phyloP scores from a whole-genome alignment of 2,329 filamentous ascomycete genomes.

The Exophiala dermatitidis region DNA sequence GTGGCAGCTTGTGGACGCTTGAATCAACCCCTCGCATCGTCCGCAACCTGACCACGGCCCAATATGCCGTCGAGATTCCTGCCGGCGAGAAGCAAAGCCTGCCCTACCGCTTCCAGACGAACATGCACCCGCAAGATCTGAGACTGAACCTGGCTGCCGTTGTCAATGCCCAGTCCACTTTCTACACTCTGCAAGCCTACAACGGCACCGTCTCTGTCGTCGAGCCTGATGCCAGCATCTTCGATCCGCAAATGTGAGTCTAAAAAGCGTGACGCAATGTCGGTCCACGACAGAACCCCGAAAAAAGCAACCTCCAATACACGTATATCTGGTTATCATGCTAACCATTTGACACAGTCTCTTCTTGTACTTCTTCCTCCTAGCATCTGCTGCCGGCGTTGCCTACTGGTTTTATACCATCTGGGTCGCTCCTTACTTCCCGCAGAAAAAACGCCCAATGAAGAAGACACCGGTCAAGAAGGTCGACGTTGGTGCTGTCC shows the following conservation, averaged over 20 bases:
- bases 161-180: conserved; percentile 45
- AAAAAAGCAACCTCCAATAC: too few species aligned
- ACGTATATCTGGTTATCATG: too few species aligned
- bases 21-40: conserved; percentile 55
- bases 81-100: conserved; percentile 56
- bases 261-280: background rate
- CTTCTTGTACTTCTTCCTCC: conserved; percentile 93
- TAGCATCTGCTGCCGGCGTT: conserved; percentile 67
- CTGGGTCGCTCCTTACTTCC: conserved; percentile 94
- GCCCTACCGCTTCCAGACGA: conserved; percentile 74
- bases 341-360: conserved; percentile 53
- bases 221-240: conserved; percentile 81
- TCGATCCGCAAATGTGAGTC: conserved; percentile 89
- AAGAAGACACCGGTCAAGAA: conserved; percentile 62
- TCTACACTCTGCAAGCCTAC: conserved; percentile 73
- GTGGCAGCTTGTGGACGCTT: conserved; percentile 63
- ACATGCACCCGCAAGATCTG: conserved; percentile 89
- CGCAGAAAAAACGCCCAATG: conserved; percentile 50
- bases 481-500: conserved; percentile 52
- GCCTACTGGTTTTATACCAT: conserved; percentile 97
- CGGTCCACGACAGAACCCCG: too few species aligned
- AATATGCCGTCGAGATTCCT: conserved; percentile 66
- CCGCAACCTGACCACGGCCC: conserved; percentile 74
- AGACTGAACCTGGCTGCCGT: conserved; percentile 69
- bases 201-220: conserved; percentile 80